Evolutionary conservation across 2,329 filamentous ascomycete species (phyloP), one percentile per base, ranked within the genome.

Genomic region (Cladophialophora chaetospira): DNA sequence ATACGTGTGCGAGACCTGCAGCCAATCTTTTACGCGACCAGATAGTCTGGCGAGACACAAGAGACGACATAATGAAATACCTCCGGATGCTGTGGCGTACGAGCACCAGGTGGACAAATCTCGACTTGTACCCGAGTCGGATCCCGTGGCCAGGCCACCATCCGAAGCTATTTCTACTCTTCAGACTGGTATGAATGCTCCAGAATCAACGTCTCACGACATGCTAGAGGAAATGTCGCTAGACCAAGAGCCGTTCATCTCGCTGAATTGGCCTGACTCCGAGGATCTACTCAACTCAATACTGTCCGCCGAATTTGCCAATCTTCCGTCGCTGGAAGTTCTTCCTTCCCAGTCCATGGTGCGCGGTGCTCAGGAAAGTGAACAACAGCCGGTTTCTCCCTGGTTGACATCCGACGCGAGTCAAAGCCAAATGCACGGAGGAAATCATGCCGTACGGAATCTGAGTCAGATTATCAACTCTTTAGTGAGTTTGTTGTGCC

Each of bases 201-300:
- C 33, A 40, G 23, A 15, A 8, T 40, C 33, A 23, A 15, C 19
- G 10, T 33, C 25, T 42, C 47, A 53, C 2, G 42, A 33, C 19
- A 29, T 19, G 13, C n/a, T 15, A 21, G 40, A 40, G 13, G 40
- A 19, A 23, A 21, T 33, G 17, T 36, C 40, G 11, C 29, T 47
- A 4, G 48, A 53, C 21, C 9, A 21, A 9, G 31, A 31, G 19
- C 23, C 50, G 3, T 29, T 38, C 31, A 5, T 25, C 31, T 43
- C 43, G 17, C 50, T 58, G 31, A 58, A 53, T 29, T 58, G 55
- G 55, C 55, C 55, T 11, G 55, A 53, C 31, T 58, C 55, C 5
- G 44, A 40, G 19, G 50, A 54, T 19, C 49, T 58, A 2, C 43
- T 58, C 8, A 47, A 42, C 4, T 58, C 55, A 9, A 58, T 58